phyloP scores from a whole-genome alignment of 331 rosid species.

The Prunus yedoensis region DNA sequence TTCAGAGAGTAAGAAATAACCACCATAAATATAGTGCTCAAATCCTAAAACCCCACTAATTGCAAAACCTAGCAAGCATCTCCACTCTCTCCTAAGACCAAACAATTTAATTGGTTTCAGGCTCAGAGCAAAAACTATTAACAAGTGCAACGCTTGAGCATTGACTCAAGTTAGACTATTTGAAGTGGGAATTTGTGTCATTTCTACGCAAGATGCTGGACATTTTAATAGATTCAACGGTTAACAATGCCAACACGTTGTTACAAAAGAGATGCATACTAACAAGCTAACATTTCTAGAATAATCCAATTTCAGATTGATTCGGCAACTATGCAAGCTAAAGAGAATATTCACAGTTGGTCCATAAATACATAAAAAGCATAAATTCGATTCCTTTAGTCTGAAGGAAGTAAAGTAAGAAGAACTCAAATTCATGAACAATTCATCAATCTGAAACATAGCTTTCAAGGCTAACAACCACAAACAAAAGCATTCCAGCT shows the following conservation, averaged over 20 bases:
- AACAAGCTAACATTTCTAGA: neutral
- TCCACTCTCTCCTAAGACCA: neutral
- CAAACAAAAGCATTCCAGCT: neutral
- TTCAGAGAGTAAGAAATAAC: neutral
- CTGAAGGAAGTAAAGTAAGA: neutral
- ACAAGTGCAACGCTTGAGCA: neutral
- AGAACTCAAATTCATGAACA: neutral
- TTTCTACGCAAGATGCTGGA: neutral
- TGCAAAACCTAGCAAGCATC: neutral
- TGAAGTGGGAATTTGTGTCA: neutral
- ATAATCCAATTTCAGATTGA: neutral
- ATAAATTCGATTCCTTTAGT: slow-evolving; percentile 21
- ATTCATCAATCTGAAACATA: neutral
- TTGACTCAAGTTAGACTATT: neutral
- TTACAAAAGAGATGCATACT: neutral
- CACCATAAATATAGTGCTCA: neutral
- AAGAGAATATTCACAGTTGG: slow-evolving; percentile 1
- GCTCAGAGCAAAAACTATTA: neutral
- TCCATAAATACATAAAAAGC: slow-evolving; percentile 1
- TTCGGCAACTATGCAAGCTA: slow-evolving; percentile 1
- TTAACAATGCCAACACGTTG: neutral
- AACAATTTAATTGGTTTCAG: neutral
- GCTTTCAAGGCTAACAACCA: neutral
- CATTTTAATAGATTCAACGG: neutral
- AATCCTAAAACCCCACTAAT: neutral